Percentiles rank a stretch among this genome's conserved stretches.
Evolutionary conservation across 352 stramenopile genomes (phyloP).

Genomic region (Pythium volutum): DNA sequence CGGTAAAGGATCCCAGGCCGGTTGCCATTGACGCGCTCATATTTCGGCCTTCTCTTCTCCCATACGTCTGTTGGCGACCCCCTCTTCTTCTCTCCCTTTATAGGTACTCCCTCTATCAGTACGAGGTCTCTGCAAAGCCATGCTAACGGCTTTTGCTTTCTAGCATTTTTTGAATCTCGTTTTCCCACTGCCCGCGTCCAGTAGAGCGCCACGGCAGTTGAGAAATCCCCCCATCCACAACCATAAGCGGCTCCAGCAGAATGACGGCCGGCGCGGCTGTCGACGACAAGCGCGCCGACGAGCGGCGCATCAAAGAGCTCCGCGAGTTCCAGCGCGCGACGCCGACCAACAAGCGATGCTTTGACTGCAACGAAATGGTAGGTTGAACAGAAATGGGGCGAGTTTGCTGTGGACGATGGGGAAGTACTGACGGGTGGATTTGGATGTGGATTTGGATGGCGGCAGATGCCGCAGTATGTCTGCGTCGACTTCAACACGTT

Average conservation of each 20-base stretch:
- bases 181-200: background rate
- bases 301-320: conserved; percentile 80
- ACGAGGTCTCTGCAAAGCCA: background rate
- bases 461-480: conserved; percentile 90
- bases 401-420: background rate
- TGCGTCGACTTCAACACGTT: conserved; percentile 94
- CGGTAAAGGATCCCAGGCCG: background rate
- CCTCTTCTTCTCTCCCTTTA: background rate
- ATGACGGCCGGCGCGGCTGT: conserved; percentile 31
- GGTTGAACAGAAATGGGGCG: background rate
- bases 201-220: conserved; percentile 8
- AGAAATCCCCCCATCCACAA: conserved; percentile 8
- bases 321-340: conserved; percentile 82
- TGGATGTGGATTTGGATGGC: background rate
- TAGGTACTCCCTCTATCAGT: no score
- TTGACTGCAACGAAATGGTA: conserved; percentile 91
- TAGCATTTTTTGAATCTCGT: background rate
- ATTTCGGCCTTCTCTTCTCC: background rate
- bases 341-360: conserved; percentile 77
- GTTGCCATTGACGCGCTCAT: background rate
- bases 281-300: conserved; percentile 79
- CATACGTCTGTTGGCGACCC: background rate
- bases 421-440: background rate
- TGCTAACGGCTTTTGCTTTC: background rate
- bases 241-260: conserved; percentile 27